Evolutionary conservation across 2,329 filamentous ascomycete genomes (phyloP), one percentile per base, ranked within the genome.

Genomic region (Helotiales sp.): DNA sequence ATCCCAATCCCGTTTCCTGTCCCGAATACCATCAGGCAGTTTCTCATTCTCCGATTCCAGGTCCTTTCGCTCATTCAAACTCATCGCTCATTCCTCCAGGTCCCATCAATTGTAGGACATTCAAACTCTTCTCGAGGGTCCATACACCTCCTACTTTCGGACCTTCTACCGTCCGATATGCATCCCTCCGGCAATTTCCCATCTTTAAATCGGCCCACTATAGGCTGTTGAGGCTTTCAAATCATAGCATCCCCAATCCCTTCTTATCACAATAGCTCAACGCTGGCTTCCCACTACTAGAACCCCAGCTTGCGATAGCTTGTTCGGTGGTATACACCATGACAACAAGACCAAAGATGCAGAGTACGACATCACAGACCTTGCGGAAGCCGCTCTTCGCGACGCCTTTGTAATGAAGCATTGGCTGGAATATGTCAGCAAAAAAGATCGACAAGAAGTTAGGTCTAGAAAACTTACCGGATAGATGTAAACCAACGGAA

Each of bases 401-500:
- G 27, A 96, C 89, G 12, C 85, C 92, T 70, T 82, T 87, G 76
- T 90, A 90, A 71, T 99, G 95, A 52, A 99, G 85, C 73, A 99
- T 80, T 44, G 95, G 93, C 91, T 97, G 55, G 19, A 34, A 40
- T 47, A 10, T 50, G 52, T 64, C 53, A 63, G 62, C 19, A 40
- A 15, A 9, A 8, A 3, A n/a, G n/a, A n/a, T n/a, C n/a, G 33
- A n/a, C 15, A 5, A 13, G 19, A 10, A 15, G 13, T 13, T 29
- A 7, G 13, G 7, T n/a, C 6, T 53, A 54, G 38, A 49, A 52
- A 36, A 85, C 91, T 82, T 82, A 97, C 93, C 64, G 95, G 96
- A 72, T 99, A 99, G 54, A 99, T 96, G 70, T 96, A 98, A 61
- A 98, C 95, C 57, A 99, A 79, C 44, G 95, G 95, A 67, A 99